Evolutionary conservation across 1,284 basidiomycete species (phyloP), one percentile per base, ranked within the genome.

Genomic region (Leccinum colubrinum): DNA sequence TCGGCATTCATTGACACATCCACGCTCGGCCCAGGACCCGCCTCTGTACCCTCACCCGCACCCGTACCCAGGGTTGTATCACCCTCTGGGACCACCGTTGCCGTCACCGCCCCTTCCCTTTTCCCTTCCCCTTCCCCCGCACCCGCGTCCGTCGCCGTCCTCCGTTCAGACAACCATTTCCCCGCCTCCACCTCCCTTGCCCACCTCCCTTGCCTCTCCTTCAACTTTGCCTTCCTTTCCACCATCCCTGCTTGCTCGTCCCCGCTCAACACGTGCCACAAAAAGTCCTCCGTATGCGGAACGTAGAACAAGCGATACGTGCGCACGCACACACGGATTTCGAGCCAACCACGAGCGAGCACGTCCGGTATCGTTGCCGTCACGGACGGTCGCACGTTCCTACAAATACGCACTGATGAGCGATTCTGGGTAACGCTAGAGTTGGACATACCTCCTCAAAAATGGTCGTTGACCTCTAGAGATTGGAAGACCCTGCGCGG

Each of bases 221-320:
- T 56, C 51, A 67, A 11, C 30, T 14, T 62, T 2, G 37, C 56
- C 59, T 0, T 68, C 39, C 43, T 61, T 54, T 59, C 25, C 27
- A 1, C 17, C 52, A 53, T 22, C 25, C 25, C 76, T 17, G 20
- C 62, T 9, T 41, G 59, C n/a, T 72, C 69, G 0, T 59, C 58
- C 4, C 67, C 60, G 3, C n/a, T 61, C 35, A 52, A 14, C 46
- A 62, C 17, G 4, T 22, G 71, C 39, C 83, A 83, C 61, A 90
- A 77, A 66, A 84, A 82, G 65, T 93, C 91, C 67, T 91, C 91
- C 43, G 88, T 86, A 20, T 79, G 74, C 1, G 91, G 81, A 12
- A 93, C 91, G 71, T 88, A 95, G 79, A 96, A 95, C 60, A 95
- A 79, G 30, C 90, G 83, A 72, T 95, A 95, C 27, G 91, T 95